Evolutionary conservation across 768 basidiomycete species (phyloP).

Genomic region (Kwoniella sp.): DNA sequence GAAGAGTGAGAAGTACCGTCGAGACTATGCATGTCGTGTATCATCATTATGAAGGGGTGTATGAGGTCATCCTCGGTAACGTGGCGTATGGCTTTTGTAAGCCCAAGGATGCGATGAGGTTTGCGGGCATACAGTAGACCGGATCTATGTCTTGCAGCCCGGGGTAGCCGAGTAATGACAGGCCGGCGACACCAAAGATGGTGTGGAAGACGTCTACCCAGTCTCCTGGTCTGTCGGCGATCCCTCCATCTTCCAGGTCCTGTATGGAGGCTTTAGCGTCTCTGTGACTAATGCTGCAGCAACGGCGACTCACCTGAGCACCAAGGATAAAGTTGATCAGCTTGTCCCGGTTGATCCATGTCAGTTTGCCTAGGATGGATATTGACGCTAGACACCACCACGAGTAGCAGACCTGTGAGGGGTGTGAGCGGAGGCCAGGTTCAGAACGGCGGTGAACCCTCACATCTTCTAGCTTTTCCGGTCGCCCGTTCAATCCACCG

Average conservation of each 20-base stretch:
- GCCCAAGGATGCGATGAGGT: conserved; percentile 64
- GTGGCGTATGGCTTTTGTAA: conserved; percentile 50
- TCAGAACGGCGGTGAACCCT: conserved; percentile 49
- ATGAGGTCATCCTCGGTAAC: conserved; percentile 22
- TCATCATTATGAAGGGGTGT: conserved; percentile 10
- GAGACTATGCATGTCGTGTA: neutral
- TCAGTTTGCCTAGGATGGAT: conserved; percentile 72
- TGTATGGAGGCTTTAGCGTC: conserved; percentile 52
- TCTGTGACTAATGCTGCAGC: neutral
- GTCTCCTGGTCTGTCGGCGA: conserved; percentile 87
- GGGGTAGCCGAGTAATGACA: conserved; percentile 83
- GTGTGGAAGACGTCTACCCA: conserved; percentile 99
- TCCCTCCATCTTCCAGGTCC: conserved; percentile 87
- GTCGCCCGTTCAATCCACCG: conserved; percentile 93
- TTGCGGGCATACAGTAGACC: conserved; percentile 90
- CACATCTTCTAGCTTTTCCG: conserved; percentile 95
- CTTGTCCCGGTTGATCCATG: conserved; percentile 83
- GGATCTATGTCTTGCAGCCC: conserved; percentile 82
- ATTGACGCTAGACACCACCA: conserved; percentile 91
- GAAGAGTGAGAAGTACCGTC: neutral
- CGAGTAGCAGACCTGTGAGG: conserved; percentile 85
- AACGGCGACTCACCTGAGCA: conserved; percentile 61
- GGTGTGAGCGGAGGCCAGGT: too few species aligned
- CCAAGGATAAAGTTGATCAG: conserved; percentile 77
- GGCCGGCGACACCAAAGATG: conserved; percentile 80